phyloP scores from a whole-genome alignment of 805 yeast species.

The Lachancea sp. region DNA sequence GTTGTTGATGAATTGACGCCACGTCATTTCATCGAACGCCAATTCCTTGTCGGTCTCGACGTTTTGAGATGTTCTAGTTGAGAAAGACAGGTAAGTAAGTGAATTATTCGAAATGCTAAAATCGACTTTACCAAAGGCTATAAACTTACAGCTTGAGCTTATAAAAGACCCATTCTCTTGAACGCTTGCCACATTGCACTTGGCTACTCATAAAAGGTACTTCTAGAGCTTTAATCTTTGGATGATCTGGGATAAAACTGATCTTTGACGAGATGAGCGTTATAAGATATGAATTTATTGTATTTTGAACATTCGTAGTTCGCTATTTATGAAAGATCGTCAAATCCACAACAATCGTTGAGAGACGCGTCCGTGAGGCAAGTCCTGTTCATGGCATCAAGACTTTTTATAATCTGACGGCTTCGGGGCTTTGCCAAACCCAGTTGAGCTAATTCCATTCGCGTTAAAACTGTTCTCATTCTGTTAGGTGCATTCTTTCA shows the following conservation, averaged over 20 bases:
- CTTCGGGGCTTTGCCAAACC: no score
- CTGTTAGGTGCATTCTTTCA: no score
- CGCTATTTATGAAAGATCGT: neutral
- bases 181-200: neutral
- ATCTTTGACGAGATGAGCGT: no score
- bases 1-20: conserved; percentile 34
- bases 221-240: no score
- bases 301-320: neutral
- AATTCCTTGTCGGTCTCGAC: conserved; percentile 16
- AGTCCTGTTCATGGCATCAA: no score
- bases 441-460: no score
- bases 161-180: conserved; percentile 23
- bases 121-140: neutral
- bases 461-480: no score
- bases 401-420: no score
- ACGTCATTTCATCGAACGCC: conserved; percentile 32
- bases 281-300: no score
- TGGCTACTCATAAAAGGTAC: neutral
- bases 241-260: no score
- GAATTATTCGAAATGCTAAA: neutral
- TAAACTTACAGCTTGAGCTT: conserved; percentile 23
- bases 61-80: conserved; percentile 20
- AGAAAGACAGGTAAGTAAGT: conserved; percentile 2
- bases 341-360: neutral
- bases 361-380: no score